Evolutionary conservation across 495 filamentous ascomycete species (phyloP), one percentile per base, ranked within the genome.

Genomic region (Extremus antarcticus): DNA sequence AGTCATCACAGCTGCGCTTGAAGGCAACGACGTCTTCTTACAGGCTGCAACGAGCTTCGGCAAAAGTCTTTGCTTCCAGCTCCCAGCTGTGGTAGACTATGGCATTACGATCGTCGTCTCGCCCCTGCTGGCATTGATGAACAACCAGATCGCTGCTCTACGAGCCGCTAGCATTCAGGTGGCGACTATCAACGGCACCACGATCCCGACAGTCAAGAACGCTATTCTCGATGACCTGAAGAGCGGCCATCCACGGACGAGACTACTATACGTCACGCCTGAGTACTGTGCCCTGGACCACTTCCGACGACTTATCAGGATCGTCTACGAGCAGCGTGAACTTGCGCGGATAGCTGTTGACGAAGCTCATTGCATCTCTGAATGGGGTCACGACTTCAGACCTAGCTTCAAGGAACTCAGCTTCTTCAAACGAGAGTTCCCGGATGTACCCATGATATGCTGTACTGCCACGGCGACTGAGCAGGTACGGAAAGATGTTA

Each of bases 331-430:
- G 45, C 90, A 95, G 67, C 76, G 80, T 21, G 87, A 96, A 67
- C 78, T 97, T 3, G 80, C 84, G 11, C 81, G 91, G 10, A 80
- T 97, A 59, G 91, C 84, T 43, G 83, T 97, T 46, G 91, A 97
- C 69, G 91, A 97, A 71, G 91, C 91, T 15, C 91, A 97, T 66
- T 96, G 91, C 66, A 95, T 97, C 59, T 90, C 85, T 10, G 90
- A 97, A 82, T 97, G 91, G 91, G 91, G 91, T 17, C 90, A 97
- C 66, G 91, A 97, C 67, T 97, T 97, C 63, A 85, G 91, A n/a
- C 86, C 85, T 17, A 84, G 88, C 29, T 96, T 95, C 70, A 87
- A 88, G 60, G 77, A 84, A 22, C 78, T 97, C n/a, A 82, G 81
- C 7, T 95, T 86, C 81, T 94, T 97, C 73, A 87, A 85, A 56